Base-by-base conservation (phyloP, 176 grass and related monocot species). In the Aegilops umbellulata region DNA sequence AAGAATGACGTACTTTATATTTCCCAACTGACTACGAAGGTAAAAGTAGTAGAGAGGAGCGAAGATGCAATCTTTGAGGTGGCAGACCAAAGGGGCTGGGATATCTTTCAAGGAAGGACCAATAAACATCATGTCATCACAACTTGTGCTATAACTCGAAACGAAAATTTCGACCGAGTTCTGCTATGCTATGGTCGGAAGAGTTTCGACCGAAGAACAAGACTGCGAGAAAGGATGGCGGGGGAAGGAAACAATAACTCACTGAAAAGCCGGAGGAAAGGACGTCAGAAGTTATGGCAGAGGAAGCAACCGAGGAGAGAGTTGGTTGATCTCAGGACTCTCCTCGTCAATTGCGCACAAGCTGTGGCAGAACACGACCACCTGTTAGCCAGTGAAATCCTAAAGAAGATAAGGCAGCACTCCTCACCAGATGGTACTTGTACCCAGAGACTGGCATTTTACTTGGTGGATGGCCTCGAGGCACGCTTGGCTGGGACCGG, bases 401-500 rank as follows among this genome's bases (percentile, higher is more conserved):
- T 95, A 39, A 77, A 62, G 84, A 60, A 88, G 85, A 89, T 95
- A 88, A 85, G 94, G 25, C 16, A 83, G 7, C 89, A 91, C 17
- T 79, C 89, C 73, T 93, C n/a, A n/a, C n/a, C n/a, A n/a, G n/a
- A n/a, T n/a, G n/a, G n/a, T n/a, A n/a, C n/a, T n/a, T n/a, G n/a
- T n/a, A n/a, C n/a, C n/a, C n/a, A n/a, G n/a, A n/a, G n/a, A n/a
- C n/a, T n/a, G n/a, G n/a, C n/a, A n/a, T n/a, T n/a, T n/a, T n/a
- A n/a, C n/a, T n/a, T n/a, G n/a, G n/a, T n/a, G n/a, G n/a, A n/a
- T n/a, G n/a, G n/a, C n/a, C n/a, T n/a, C n/a, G n/a, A n/a, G n/a
- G n/a, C n/a, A n/a, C n/a, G n/a, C n/a, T n/a, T n/a, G 74, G 94
- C 91, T 51, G 94, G 94, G 70, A 87, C 72, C 4, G 84, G 84